Conservation (phyloP, 768 basidiomycete species). For the Crucibulum laeve region DNA sequence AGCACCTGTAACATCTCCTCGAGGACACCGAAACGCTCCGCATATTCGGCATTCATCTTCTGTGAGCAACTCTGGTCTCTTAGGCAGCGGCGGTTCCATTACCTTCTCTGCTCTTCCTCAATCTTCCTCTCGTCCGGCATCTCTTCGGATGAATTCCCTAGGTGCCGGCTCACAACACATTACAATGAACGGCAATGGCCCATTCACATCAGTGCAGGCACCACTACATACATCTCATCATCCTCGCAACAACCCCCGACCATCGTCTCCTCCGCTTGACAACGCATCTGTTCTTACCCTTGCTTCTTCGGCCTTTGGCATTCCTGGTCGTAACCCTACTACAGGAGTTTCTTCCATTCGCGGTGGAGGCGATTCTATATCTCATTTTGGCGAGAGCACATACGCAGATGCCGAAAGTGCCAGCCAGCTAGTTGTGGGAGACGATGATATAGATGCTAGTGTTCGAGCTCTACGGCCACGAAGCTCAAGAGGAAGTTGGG, state of each 20-base stretch:
- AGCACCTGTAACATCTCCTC: constrained; percentile 60
- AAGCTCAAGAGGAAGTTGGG: constrained; percentile 89
- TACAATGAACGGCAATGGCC: constrained; percentile 15
- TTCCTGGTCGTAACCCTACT: constrained; percentile 48
- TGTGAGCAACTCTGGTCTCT: constrained; percentile 38
- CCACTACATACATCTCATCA: constrained; percentile 90
- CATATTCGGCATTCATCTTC: constrained; percentile 63
- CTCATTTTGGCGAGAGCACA: constrained; percentile 64
- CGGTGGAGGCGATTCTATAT: constrained; percentile 57
- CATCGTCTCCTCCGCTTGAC: constrained; percentile 84
- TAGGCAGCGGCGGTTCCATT: constrained; percentile 53
- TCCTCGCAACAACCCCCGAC: constrained; percentile 93
- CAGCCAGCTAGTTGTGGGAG: constrained; percentile 63
- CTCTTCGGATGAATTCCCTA: constrained; percentile 15
- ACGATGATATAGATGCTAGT: constrained; percentile 83
- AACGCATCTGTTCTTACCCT: constrained; percentile 92
- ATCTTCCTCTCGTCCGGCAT: constrained; percentile 40
- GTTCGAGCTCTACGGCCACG: constrained; percentile 85
- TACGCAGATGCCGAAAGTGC: constrained; percentile 63
- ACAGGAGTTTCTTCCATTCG: constrained; percentile 40
- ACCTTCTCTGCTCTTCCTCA: constrained; percentile 71
- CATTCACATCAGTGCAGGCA: constrained; percentile 56
- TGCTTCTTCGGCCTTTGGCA: constrained; percentile 87
- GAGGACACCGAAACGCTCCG: constrained; percentile 45
- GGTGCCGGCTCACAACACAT: constrained; percentile 17